A percentile compares a stretch with the other conserved stretches of the same genome.
phyloP scores from a whole-genome alignment of 495 filamentous ascomycete species.

The Stereocaulon alpinum region DNA sequence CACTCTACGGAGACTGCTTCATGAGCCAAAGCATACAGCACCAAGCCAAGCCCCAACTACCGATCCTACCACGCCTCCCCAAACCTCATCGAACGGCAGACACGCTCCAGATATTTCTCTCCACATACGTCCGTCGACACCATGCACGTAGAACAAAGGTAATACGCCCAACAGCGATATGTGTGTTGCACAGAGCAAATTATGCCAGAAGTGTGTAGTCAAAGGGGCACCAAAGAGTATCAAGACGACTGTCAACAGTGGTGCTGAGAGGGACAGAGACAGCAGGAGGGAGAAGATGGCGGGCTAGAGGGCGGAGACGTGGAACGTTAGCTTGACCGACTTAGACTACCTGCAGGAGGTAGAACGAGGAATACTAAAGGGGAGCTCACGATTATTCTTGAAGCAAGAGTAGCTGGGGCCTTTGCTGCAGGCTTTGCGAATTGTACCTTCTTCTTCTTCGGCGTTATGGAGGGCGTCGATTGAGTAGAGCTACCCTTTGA shows the following conservation, averaged over 20 bases:
- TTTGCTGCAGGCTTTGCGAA: conserved; percentile 23
- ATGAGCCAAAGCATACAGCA: conserved; percentile 33
- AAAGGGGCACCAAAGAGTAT: conserved; percentile 87
- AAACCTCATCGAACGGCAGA: conserved; percentile 34
- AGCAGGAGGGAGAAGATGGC: conserved; percentile 49
- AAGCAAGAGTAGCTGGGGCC: conserved; percentile 9
- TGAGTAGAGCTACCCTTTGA: conserved; percentile 31
- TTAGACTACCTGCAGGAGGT: background rate
- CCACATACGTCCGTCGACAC: conserved; percentile 67
- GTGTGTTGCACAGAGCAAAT: conserved; percentile 68
- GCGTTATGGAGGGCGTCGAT: conserved; percentile 18
- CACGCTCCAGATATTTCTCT: conserved; percentile 49
- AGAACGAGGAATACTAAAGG: background rate
- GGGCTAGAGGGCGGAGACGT: conserved; percentile 36
- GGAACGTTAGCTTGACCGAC: conserved; percentile 12
- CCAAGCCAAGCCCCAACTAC: conserved; percentile 53
- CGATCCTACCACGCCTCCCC: conserved; percentile 36
- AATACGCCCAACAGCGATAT: conserved; percentile 64
- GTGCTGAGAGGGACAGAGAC: conserved; percentile 53
- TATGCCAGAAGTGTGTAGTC: conserved; percentile 71
- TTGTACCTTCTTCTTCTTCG: conserved; percentile 19
- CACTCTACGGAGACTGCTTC: background rate
- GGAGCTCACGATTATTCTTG: conserved; percentile 12
- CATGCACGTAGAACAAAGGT: conserved; percentile 72
- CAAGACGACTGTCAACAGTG: conserved; percentile 51